These are phyloP conservation scores for Lepidium sativum DNA, from an alignment of 345 rosid species.

Conservation along the genomic window DNA sequence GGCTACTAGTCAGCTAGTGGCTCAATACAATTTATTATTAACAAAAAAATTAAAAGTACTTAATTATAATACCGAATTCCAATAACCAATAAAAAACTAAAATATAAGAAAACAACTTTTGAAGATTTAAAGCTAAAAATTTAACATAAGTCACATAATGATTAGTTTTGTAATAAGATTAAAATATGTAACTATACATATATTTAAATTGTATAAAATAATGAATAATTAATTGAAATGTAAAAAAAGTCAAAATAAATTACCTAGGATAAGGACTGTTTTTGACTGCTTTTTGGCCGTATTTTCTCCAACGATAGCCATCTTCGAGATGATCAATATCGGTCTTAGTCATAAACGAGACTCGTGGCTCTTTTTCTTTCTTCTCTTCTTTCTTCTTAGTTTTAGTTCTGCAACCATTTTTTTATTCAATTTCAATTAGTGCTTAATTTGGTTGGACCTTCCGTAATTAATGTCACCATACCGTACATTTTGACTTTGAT, in stretches of 20 bases:
- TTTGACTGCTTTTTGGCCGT: constrained; percentile 81
- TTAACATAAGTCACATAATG: no score
- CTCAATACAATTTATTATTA: no score
- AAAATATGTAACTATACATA: no score
- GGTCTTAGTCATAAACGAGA: constrained; percentile 77
- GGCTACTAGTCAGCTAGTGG: no score
- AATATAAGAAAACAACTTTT: no score
- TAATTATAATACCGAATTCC: no score
- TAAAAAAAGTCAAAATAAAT: background rate
- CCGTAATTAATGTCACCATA: background rate
- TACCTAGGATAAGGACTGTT: constrained; percentile 77
- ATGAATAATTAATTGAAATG: no score
- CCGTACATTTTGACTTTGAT: constrained; percentile 13
- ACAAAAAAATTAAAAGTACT: no score
- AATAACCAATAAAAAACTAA: no score
- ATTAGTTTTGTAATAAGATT: no score
- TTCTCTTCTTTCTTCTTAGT: constrained; percentile 52
- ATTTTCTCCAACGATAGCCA: constrained; percentile 83
- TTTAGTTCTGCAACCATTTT: constrained; percentile 31
- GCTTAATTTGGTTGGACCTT: background rate
- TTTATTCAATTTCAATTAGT: background rate
- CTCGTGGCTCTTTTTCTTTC: constrained; percentile 51
- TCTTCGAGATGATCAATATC: constrained; percentile 81
- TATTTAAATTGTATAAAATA: no score
- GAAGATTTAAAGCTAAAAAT: no score